phyloP scores from a whole-genome alignment of 176 grass and related monocot species.

The Puccinellia tenuiflora region DNA sequence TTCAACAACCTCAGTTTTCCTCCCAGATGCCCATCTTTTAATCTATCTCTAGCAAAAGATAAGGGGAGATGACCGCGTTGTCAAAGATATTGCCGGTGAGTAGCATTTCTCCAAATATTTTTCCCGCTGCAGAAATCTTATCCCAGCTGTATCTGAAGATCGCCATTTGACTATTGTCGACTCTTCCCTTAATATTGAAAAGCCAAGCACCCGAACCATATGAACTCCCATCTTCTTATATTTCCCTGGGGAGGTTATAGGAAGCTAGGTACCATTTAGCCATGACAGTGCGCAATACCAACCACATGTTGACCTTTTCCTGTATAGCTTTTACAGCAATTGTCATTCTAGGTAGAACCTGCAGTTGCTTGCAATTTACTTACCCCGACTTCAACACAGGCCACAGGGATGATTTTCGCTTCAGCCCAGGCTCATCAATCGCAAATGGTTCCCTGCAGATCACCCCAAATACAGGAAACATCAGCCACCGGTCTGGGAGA shows the following conservation, averaged over 20 bases:
- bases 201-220: background rate
- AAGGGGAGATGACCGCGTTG: background rate
- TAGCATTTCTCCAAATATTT: background rate
- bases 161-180: background rate
- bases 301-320: background rate
- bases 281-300: background rate
- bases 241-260: background rate
- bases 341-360: background rate
- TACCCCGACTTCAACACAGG: constrained; percentile 1
- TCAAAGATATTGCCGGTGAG: background rate
- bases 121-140: background rate
- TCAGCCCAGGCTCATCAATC: too few species aligned
- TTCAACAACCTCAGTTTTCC: background rate
- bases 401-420: background rate
- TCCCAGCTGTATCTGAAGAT: background rate
- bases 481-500: too few species aligned
- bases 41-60: background rate
- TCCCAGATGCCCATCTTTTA: background rate
- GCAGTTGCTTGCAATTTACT: constrained; percentile 29
- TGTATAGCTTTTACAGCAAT: background rate
- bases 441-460: too few species aligned
- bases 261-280: constrained; percentile 3
- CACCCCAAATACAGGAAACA: too few species aligned
- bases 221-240: background rate
- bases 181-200: background rate